Base-by-base conservation (phyloP, 768 basidiomycete genomes). In the Coprinopsis sp. region DNA sequence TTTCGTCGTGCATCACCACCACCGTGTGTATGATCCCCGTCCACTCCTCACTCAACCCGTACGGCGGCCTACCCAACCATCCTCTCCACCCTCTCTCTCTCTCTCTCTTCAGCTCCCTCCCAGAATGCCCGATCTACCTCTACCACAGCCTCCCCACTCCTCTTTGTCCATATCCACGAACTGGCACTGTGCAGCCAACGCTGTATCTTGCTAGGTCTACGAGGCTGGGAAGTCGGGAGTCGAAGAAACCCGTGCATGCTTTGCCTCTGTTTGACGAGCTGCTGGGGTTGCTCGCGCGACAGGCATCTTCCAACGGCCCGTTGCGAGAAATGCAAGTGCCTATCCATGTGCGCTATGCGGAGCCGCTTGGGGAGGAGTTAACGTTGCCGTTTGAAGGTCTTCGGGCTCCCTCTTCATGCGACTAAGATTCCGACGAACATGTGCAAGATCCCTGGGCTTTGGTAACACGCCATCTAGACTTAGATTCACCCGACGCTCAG, bases 111-210 rank as follows among this genome's bases (percentile, higher is more conserved):
- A n/a, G n/a, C n/a, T 39, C 30, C 49, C 10, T 23, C 19, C 12
- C 25, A 36, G 27, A 53, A 53, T 77, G 77, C 54, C 57, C 67
- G 12, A 52, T 69, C 1, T 60, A 75, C 44, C 61, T 77, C 1
- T 60, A 67, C 49, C 70, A 66, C 51, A 44, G 2, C 62, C 77
- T 3, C 74, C 74, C 65, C 70, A 0, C 56, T 70, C 8, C 48
- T 75, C 13, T 76, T 77, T 54, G 64, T 75, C 29, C 74, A 78
- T 52, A 68, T 70, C 0, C 73, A 75, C 55, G 77, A 77, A 47
- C 68, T 78, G 12, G 58, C 57, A 5, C 65, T 72, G 44, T 52
- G 70, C 24, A 55, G 58, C 16, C 46, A 55, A 0, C 60, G 60
- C 6, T 78, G 73, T 50, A 60, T 61, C 0, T 73, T 72, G 53